Evolutionary conservation across 371 early-diverging fungal genomes (phyloP).

Genomic region (Saksenaea vasiformis): DNA sequence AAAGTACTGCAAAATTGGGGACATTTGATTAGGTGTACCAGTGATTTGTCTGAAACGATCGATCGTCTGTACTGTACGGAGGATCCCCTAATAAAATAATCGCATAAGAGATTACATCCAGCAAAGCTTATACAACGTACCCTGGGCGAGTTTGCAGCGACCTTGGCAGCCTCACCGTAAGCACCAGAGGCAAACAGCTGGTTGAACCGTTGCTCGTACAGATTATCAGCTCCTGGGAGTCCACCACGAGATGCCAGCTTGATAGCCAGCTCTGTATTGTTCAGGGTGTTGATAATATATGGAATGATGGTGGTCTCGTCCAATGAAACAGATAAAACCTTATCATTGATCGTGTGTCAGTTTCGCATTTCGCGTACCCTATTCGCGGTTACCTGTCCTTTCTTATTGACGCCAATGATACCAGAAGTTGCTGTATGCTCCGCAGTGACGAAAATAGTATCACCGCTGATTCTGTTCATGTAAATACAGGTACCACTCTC

Average conservation of each 20-base stretch:
- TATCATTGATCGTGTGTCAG: neutral
- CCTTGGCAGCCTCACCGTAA: conserved; percentile 90
- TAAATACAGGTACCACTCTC: conserved; percentile 92
- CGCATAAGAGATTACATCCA: neutral
- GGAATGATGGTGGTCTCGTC: conserved; percentile 90
- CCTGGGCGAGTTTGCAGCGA: conserved; percentile 93
- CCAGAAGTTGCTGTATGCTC: conserved; percentile 86
- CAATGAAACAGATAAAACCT: conserved; percentile 91
- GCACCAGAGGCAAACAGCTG: conserved; percentile 76
- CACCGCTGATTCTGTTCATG: conserved; percentile 95
- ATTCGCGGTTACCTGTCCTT: conserved; percentile 78
- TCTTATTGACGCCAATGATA: conserved; percentile 94
- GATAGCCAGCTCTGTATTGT: conserved; percentile 90
- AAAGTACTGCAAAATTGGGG: conserved; percentile 97
- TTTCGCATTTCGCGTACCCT: neutral
- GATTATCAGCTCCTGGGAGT: conserved; percentile 94
- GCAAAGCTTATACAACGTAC: conserved; percentile 35
- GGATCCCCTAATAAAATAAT: conserved; percentile 69
- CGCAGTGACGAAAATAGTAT: conserved; percentile 96
- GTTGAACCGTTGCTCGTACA: conserved; percentile 89
- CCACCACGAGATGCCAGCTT: conserved; percentile 88
- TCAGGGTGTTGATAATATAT: conserved; percentile 81
- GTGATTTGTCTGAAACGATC: conserved; percentile 92
- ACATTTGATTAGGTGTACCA: conserved; percentile 77
- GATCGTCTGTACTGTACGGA: conserved; percentile 94